Base-by-base conservation (phyloP, 1,284 basidiomycete genomes). In the Cerrena zonata region DNA sequence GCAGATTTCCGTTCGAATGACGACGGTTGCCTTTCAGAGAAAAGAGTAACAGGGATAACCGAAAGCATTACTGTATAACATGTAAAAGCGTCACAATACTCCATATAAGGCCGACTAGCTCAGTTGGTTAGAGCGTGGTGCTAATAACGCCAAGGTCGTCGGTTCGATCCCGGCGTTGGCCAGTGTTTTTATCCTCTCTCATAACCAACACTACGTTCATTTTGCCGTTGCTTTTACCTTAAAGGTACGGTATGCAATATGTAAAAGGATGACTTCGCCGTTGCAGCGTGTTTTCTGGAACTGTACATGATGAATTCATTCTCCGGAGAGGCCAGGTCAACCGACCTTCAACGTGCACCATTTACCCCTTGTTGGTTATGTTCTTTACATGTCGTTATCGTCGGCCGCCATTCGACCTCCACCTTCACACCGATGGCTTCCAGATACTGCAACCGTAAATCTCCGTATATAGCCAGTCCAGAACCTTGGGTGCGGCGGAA, bases 81-180 rank as follows among this genome's bases (percentile, higher is more conserved):
- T n/a, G n/a, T n/a, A n/a, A n/a, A n/a, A n/a, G n/a, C n/a, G n/a
- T n/a, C n/a, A n/a, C n/a, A n/a, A n/a, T n/a, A n/a, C n/a, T n/a
- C n/a, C n/a, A n/a, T n/a, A n/a, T 42, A 42, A 47, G 49, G 49
- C 49, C 49, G 49, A 23, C 44, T 51, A 51, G 49, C 49, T 51
- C 49, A 51, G 49, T 47, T 46, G 49, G 49, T 51, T 51, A 51
- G 49, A 51, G 50, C 50, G 50, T 51, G 45, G 50, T 51, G 45
- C 50, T 51, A 51, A 51, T 51, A 51, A 51, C 45, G 50, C 50
- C 45, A 51, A 51, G 50, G 50, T 51, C 50, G 50, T 51, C 50
- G 45, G 50, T 51, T 51, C 50, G 45, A 51, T 34, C 50, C 50
- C 45, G 50, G 50, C 50, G 45, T 47, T 51, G 50, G 50, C 50